A percentile compares a stretch with the other conserved stretches of the same genome.
Conservation (phyloP, 2,329 filamentous ascomycete genomes). For the Microdochium nivale region DNA sequence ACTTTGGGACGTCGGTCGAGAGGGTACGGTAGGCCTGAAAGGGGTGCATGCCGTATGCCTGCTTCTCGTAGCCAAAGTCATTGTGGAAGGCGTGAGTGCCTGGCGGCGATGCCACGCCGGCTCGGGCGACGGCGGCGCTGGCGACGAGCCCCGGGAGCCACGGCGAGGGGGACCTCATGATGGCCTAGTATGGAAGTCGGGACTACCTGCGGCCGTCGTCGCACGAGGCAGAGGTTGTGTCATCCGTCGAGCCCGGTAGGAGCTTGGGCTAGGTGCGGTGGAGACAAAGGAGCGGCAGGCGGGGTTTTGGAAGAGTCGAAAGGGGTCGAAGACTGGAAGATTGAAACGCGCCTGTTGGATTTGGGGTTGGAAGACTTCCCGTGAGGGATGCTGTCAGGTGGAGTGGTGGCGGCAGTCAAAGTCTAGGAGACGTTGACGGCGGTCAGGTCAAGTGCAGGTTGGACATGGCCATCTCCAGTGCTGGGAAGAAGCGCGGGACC, state of each 20-base stretch:
- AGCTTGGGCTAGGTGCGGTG: neutral
- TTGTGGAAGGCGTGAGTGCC: slow-evolving; percentile 4
- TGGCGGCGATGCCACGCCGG: slow-evolving; percentile 1
- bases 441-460: too few relatives aligned
- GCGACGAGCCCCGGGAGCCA: neutral
- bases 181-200: neutral
- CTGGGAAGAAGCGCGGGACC: too few relatives aligned
- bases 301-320: too few relatives aligned
- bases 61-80: slow-evolving; percentile 21
- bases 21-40: slow-evolving; percentile 22
- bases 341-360: too few relatives aligned
- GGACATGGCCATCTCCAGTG: too few relatives aligned
- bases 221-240: neutral
- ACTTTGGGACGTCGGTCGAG: slow-evolving; percentile 22
- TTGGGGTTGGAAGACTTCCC: too few relatives aligned
- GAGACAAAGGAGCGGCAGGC: too few relatives aligned
- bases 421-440: too few relatives aligned
- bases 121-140: slow-evolving; percentile 2
- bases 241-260: neutral
- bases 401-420: too few relatives aligned
- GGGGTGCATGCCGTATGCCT: slow-evolving; percentile 23
- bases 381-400: too few relatives aligned
- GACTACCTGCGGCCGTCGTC: neutral
- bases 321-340: too few relatives aligned
- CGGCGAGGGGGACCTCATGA: neutral